Percentiles rank a stretch among this genome's conserved stretches.
Conservation (phyloP, 73 alveolate genomes). For the Paramecium bursaria region DNA sequence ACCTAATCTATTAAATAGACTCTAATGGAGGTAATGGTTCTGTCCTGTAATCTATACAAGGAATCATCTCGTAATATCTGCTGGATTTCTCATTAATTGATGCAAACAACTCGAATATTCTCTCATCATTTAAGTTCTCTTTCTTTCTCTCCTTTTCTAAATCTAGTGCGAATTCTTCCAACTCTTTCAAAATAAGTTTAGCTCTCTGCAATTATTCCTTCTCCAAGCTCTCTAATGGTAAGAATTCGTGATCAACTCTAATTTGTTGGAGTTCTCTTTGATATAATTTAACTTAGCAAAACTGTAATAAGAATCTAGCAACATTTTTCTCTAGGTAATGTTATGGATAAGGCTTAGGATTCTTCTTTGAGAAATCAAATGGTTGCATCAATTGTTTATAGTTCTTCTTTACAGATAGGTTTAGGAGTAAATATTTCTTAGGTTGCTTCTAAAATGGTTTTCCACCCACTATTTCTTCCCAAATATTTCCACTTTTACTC, state of each 20-base stretch:
- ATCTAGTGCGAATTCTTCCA: slow-evolving; percentile 75
- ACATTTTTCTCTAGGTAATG: not conserved
- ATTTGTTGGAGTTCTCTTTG: slow-evolving; percentile 6
- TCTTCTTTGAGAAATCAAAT: slow-evolving; percentile 35
- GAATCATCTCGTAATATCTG: slow-evolving; percentile 92
- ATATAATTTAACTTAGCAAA: slow-evolving; percentile 24
- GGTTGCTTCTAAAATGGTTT: slow-evolving; percentile 14
- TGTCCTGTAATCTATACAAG: slow-evolving; percentile 80
- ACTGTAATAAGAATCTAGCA: not conserved
- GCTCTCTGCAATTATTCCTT: slow-evolving; percentile 68
- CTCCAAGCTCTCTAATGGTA: slow-evolving; percentile 37
- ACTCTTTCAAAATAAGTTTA: slow-evolving; percentile 76
- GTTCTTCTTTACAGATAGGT: not conserved
- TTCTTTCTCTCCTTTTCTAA: slow-evolving; percentile 64
- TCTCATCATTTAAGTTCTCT: slow-evolving; percentile 64
- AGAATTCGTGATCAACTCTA: slow-evolving; percentile 26
- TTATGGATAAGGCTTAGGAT: slow-evolving; percentile 43
- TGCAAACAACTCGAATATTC: slow-evolving; percentile 77
- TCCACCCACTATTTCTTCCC: slow-evolving; percentile 15
- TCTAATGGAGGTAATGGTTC: slow-evolving; percentile 90
- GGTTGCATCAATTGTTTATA: not conserved
- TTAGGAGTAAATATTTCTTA: slow-evolving; percentile 13
- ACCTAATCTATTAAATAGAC: slow-evolving; percentile 66
- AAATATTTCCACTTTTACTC: slow-evolving; percentile 39
- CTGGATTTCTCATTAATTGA: slow-evolving; percentile 85